Base-by-base conservation (phyloP, 805 yeast genomes). In the Ogataea methanolica region DNA sequence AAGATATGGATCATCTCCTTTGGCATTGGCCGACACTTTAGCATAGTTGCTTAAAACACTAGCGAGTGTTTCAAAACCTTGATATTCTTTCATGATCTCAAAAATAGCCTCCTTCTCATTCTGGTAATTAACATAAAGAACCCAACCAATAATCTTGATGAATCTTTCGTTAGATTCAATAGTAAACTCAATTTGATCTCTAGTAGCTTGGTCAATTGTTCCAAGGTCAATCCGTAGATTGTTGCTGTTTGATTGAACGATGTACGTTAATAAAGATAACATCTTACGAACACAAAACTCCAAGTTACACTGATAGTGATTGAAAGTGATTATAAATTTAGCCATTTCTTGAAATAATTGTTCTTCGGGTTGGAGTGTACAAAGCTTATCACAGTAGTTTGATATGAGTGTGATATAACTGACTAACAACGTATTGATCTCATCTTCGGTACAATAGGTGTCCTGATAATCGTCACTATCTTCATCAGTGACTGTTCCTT, bases 221-320 rank as follows among this genome's bases (percentile, higher is more conserved):
- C 35, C 46, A 23, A 41, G 52, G 41, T 59, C 60, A 26, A 59
- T 45, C 17, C 36, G 39, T 36, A 56, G 42, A 46, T 60, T 62
- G 36, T 54, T 55, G 16, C 44, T 39, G 41, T 66, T 65, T 5
- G 59, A 55, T 7, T 57, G 51, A 2, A 57, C 58, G 1, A 63
- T 50, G 46, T 64, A 66, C n/a, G 65, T 64, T 43, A 78, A 49
- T 35, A 78, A 56, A 0, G 81, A 74, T 14, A 77, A 58, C 62
- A 75, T 61, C 55, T 79, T 79, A 36, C 82, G 64, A 3, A 78
- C 51, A 47, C 82, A 77, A 56, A 78, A 79, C 31, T 65, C 65
- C 45, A 61, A 54, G 46, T 76, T 68, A 1, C 53, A 44, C 35
- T 66, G 65, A 52, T 74, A 78, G 14, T 54, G 53, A 6, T 48